Conservation (phyloP, 2,329 filamentous ascomycete species). For the Lachnellula occidentalis region DNA sequence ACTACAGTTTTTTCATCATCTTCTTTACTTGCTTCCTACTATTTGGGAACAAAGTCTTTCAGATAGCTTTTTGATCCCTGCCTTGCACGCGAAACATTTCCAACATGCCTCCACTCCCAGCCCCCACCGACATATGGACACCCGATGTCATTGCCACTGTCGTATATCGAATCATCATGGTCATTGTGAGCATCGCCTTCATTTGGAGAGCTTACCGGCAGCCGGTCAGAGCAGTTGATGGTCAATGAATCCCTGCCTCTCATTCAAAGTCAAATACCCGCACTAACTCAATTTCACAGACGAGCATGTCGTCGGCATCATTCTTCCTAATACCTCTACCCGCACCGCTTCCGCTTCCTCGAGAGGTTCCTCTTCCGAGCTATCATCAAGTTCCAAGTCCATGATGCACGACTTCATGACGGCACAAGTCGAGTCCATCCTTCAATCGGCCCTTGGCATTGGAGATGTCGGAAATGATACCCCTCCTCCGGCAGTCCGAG, state of each 20-base stretch:
- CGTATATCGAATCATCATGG: slow-evolving; percentile 7
- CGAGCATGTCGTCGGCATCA: neutral
- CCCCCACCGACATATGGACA: neutral
- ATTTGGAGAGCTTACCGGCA: slow-evolving; percentile 4
- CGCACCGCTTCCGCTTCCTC: neutral
- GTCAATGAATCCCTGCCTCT: neutral
- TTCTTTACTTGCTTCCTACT: neutral
- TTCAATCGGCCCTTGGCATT: neutral
- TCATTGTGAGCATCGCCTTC: slow-evolving; percentile 5
- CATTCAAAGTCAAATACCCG: neutral
- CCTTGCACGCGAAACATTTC: neutral
- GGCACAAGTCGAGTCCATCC: neutral
- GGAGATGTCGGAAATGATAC: neutral
- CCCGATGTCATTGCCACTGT: slow-evolving; percentile 8
- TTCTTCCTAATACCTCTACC: neutral
- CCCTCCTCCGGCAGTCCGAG: neutral
- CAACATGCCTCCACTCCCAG: neutral
- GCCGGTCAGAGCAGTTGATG: neutral
- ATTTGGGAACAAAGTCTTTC: neutral
- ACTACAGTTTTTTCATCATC: neutral
- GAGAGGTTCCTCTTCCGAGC: neutral
- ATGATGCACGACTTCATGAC: neutral
- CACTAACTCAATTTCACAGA: neutral
- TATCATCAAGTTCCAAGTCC: neutral
- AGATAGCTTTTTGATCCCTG: neutral